Percentiles rank a stretch among this genome's conserved stretches.
These are phyloP conservation scores for Eustoma russellianum DNA, from an alignment of 257 asterid species.

Conservation along the genomic window DNA sequence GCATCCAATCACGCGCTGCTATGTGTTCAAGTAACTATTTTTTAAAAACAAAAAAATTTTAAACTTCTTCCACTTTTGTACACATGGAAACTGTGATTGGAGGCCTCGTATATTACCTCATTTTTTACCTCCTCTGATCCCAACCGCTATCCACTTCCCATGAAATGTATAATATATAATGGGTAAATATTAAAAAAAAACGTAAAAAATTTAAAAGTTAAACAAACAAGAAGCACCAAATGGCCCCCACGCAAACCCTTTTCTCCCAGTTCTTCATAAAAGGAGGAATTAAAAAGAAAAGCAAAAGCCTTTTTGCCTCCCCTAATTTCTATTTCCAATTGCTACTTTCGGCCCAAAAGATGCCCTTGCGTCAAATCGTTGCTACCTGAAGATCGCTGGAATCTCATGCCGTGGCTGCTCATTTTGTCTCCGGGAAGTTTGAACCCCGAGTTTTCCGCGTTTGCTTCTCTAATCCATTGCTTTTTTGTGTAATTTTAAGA, in stretches of 20 bases:
- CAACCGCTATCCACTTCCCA: too few species aligned
- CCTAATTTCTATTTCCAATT: not conserved
- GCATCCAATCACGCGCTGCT: too few species aligned
- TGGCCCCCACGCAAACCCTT: not conserved
- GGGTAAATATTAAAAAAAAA: too few species aligned
- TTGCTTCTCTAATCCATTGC: too few species aligned
- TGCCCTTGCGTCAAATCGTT: constrained; percentile 32
- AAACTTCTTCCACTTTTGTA: too few species aligned
- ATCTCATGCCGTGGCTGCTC: constrained; percentile 4
- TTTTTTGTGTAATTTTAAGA: constrained; percentile 1
- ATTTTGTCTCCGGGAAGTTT: constrained; percentile 15
- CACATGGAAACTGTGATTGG: too few species aligned
- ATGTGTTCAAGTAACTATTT: too few species aligned
- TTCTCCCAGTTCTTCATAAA: not conserved
- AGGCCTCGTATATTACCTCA: too few species aligned
- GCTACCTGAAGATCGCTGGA: constrained; percentile 15
- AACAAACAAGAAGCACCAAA: not conserved
- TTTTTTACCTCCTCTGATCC: too few species aligned
- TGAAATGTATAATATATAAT: too few species aligned
- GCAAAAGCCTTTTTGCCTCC: constrained; percentile 6
- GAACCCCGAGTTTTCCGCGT: not conserved
- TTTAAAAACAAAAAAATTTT: too few species aligned
- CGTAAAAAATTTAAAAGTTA: too few species aligned
- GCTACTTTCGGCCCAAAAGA: constrained; percentile 28
- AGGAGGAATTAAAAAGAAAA: constrained; percentile 10